Evolutionary conservation across 495 filamentous ascomycete species (phyloP).

Genomic region (Rhypophila decipiens): DNA sequence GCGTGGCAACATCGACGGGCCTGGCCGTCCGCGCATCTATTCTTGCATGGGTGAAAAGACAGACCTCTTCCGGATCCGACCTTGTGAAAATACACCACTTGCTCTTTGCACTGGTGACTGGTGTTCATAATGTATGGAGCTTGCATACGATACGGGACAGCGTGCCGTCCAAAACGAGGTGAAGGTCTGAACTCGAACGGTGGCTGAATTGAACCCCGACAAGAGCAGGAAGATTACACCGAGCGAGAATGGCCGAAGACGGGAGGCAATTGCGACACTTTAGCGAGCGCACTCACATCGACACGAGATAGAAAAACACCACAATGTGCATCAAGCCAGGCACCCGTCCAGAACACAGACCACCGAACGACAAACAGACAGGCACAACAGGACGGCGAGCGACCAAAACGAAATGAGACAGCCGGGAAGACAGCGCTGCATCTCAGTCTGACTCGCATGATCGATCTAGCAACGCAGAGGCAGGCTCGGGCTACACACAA

Average conservation of each 20-base stretch:
- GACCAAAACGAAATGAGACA: background rate
- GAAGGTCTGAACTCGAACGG: no score
- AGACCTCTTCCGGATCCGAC: background rate
- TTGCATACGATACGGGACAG: slow-evolving; percentile 11
- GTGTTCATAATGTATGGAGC: slow-evolving; percentile 3
- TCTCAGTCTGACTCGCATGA: slow-evolving; percentile 15
- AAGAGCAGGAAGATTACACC: background rate
- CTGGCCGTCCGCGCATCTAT: background rate
- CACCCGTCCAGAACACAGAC: no score
- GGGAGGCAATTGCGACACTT: slow-evolving; percentile 1
- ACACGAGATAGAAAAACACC: no score
- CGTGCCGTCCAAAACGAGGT: slow-evolving; percentile 1
- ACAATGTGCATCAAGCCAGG: no score
- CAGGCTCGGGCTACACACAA: slow-evolving; percentile 5
- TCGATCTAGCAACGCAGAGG: slow-evolving; percentile 9
- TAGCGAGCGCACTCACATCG: no score
- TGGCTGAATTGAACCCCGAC: background rate
- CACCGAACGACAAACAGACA: no score
- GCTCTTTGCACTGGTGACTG: background rate
- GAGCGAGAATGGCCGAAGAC: slow-evolving; percentile 1
- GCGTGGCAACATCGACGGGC: background rate
- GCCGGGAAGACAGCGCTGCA: slow-evolving; percentile 8
- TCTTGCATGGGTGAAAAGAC: background rate
- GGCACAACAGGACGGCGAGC: no score
- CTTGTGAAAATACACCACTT: background rate